Evolutionary conservation across 2,329 filamentous ascomycete genomes (phyloP), one percentile per base, ranked within the genome.

Genomic region (Cordyceps pruinosa): DNA sequence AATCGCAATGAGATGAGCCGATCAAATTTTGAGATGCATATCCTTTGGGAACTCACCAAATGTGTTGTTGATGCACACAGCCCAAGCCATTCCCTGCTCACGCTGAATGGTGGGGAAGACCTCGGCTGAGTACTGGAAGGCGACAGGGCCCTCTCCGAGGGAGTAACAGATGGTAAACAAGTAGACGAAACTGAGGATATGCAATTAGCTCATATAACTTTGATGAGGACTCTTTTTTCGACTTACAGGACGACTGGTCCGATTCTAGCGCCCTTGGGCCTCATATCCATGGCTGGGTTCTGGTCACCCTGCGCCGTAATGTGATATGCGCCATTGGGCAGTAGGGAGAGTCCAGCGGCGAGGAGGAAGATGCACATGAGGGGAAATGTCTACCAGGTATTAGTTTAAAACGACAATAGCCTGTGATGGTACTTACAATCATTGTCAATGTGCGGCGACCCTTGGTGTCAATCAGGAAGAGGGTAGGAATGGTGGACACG

Each of bases 41-140:
- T 9, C 39, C n/a, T n/a, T n/a, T n/a, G 23, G 15, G 6, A 3
- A 44, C 63, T 61, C 26, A 65, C 64, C 64, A 51, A 65, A 66
- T 1, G 62, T 64, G 55, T 68, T 68, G 58, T 69, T 66, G 41
- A 64, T 67, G 52, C 61, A 63, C 4, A 87, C 84, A 9, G 83
- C 81, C 70, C 81, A 86, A 0, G 77, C 78, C 85, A 88, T 87
- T 48, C 85, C 85, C 32, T 86, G 76, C 65, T 87, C 85, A 65
- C 85, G 77, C 67, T 87, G 84, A 3, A 81, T 83, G 0, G 86
- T 77, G 0, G 85, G 85, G 66, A 83, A 87, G 2, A 86, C 83
- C 66, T 87, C 85, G 25, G 84, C 82, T 2, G 76, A 80, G 71
- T 87, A 87, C 12, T 80, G 79, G 66, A 85, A 87, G 0, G 83